Evolutionary conservation across 2,329 filamentous ascomycete genomes (phyloP), one percentile per base, ranked within the genome.

Genomic region (Aspergillus fumigatiaffinis): DNA sequence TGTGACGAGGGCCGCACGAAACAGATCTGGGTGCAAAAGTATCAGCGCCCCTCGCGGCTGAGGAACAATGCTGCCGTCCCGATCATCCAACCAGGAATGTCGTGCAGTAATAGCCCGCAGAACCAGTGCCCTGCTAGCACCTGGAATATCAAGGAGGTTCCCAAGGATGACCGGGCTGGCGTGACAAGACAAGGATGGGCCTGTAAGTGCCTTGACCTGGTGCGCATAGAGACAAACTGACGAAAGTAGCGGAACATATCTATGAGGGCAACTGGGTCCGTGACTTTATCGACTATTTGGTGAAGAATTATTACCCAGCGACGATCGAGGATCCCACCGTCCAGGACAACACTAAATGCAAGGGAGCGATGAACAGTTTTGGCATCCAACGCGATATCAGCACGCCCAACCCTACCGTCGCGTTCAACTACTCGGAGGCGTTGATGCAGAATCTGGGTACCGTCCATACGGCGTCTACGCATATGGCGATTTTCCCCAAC

Each of bases 201-300:
- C 17, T 23, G 46, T 49, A 49, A 25, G 46, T 49, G 23, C 23
- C 23, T 10, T n/a, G 14, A 10, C 7, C 10, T 49, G 46, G 12
- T 25, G 3, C 9, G 9, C 10, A 32, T 10, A 32, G 12, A 32
- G 12, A 32, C 4, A 32, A 5, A 14, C 29, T 32, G 12, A 32
- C 29, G 3, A 14, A 32, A 14, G 12, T 14, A 58, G 56, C 56
- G 10, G 56, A 58, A 21, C 56, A 58, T 46, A 52, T 58, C 12
- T 58, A 58, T 35, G 56, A 58, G 35, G 56, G 41, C 14, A 52
- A 52, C 50, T 58, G 56, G 56, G 42, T 58, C 49, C 44, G 32
- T n/a, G 29, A 52, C 12, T 58, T 32, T 46, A 44, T 58, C 10
- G 49, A 52, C 6, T 14, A 52, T 20, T 9, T 58, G 3, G 20